These are phyloP conservation scores for Syzygium aromaticum DNA, from an alignment of 345 rosid genomes.

Conservation along the genomic window DNA sequence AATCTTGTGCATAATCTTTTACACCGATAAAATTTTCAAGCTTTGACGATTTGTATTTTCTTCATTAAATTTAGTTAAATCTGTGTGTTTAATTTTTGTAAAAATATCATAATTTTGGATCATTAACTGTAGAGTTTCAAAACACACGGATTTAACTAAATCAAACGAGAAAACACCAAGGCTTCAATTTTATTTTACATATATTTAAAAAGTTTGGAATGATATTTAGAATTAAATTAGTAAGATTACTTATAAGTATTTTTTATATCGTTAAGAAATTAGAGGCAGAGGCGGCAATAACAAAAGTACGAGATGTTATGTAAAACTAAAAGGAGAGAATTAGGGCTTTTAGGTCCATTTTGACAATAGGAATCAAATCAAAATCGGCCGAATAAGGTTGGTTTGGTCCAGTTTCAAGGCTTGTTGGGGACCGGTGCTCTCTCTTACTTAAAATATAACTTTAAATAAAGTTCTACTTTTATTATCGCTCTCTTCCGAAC, in stretches of 20 bases:
- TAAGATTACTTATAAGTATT: no score
- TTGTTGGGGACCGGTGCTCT: not conserved
- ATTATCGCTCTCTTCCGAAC: rapidly evolving
- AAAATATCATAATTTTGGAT: not conserved
- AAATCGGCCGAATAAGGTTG: not conserved
- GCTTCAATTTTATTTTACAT: not conserved
- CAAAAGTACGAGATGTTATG: not conserved
- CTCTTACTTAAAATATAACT: not conserved
- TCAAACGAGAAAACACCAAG: not conserved
- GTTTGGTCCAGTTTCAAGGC: not conserved
- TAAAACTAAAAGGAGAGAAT: not conserved
- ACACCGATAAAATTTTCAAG: not conserved
- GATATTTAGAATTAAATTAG: no score
- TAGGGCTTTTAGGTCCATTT: not conserved
- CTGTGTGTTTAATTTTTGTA: not conserved
- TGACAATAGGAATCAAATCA: no score
- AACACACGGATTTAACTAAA: not conserved
- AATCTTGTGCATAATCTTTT: not conserved
- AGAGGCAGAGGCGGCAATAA: not conserved
- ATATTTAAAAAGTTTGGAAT: no score
- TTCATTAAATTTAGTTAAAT: not conserved
- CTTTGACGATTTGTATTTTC: not conserved
- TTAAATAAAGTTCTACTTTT: not conserved
- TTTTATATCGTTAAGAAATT: not conserved
- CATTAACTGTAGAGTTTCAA: not conserved